phyloP scores from a whole-genome alignment of 352 stramenopile genomes.

The Globisporangium okanoganense region DNA sequence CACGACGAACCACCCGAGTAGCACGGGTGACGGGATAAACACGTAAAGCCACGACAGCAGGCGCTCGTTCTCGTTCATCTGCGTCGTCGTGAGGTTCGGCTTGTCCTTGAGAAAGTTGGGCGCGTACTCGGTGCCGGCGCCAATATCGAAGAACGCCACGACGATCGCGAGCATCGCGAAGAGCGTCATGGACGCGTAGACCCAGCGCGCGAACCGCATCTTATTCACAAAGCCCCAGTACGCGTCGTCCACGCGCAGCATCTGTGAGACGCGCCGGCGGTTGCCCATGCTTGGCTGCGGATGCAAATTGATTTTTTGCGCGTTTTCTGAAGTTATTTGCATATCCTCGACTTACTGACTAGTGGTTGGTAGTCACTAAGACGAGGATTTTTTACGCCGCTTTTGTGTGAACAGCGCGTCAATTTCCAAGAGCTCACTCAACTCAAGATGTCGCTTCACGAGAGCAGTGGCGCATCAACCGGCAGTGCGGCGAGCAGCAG shows the following conservation, averaged over 20 bases:
- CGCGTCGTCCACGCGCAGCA: constrained; percentile 68
- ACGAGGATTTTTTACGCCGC: not conserved
- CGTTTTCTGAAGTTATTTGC: not conserved
- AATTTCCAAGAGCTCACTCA: too few species aligned
- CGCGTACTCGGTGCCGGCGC: constrained; percentile 46
- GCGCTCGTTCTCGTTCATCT: constrained; percentile 71
- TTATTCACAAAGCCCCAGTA: constrained; percentile 80
- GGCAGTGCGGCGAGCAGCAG: not conserved
- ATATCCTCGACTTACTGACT: too few species aligned
- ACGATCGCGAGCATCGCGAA: constrained; percentile 78
- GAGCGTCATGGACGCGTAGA: constrained; percentile 69
- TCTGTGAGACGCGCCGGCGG: constrained; percentile 53
- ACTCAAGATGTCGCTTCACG: not conserved
- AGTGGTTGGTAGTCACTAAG: not conserved
- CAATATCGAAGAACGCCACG: constrained; percentile 69
- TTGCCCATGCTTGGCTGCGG: constrained; percentile 41
- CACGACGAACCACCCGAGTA: constrained; percentile 67
- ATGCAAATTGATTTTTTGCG: not conserved
- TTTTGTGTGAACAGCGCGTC: not conserved
- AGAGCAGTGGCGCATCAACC: not conserved
- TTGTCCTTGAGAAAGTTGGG: constrained; percentile 43
- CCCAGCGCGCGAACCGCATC: constrained; percentile 67
- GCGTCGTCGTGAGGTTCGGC: constrained; percentile 35
- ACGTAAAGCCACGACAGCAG: constrained; percentile 72
- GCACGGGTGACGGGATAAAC: constrained; percentile 66